Percentiles rank a stretch among this genome's conserved stretches.
Evolutionary conservation across 1,284 basidiomycete genomes (phyloP).

Genomic region (Sutorius eximius): DNA sequence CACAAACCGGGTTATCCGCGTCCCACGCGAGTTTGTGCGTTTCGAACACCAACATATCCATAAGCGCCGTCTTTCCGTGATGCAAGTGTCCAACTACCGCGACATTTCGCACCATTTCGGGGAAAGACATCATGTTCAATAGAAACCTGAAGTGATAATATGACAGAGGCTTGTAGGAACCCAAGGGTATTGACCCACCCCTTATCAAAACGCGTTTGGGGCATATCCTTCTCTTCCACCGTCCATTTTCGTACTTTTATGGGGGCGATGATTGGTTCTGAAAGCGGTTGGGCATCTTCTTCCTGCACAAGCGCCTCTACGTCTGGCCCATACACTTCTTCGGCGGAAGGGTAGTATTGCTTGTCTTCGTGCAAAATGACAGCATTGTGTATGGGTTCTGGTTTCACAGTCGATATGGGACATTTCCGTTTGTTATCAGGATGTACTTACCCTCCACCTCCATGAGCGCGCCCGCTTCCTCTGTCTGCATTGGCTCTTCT

Average conservation of each 20-base stretch:
- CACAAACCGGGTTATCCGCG: conserved; percentile 77
- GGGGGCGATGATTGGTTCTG: conserved; percentile 95
- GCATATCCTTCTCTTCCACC: conserved; percentile 90
- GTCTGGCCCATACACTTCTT: conserved; percentile 89
- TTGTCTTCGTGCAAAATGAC: conserved; percentile 97
- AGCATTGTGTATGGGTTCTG: conserved; percentile 78
- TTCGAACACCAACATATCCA: conserved; percentile 97
- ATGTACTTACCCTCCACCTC: conserved; percentile 70
- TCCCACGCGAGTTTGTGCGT: conserved; percentile 96
- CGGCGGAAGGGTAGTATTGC: conserved; percentile 94
- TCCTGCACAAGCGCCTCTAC: conserved; percentile 98
- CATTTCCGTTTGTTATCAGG: background rate
- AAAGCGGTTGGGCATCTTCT: conserved; percentile 94
- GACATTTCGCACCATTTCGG: conserved; percentile 94
- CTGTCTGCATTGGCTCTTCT: conserved; percentile 56
- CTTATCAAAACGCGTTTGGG: conserved; percentile 91
- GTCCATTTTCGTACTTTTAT: conserved; percentile 92
- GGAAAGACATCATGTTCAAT: conserved; percentile 88
- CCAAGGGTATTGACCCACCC: conserved; percentile 55
- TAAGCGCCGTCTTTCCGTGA: conserved; percentile 94
- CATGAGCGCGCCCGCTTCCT: conserved; percentile 70
- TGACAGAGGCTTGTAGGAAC: conserved; percentile 10
- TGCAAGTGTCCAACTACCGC: conserved; percentile 95
- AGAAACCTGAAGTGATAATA: conserved; percentile 65
- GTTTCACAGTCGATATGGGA: conserved; percentile 6